A percentile compares a stretch with the other conserved stretches of the same genome.
Conservation (phyloP, 192 early-diverging fungal genomes). For the Backusella westeae region DNA sequence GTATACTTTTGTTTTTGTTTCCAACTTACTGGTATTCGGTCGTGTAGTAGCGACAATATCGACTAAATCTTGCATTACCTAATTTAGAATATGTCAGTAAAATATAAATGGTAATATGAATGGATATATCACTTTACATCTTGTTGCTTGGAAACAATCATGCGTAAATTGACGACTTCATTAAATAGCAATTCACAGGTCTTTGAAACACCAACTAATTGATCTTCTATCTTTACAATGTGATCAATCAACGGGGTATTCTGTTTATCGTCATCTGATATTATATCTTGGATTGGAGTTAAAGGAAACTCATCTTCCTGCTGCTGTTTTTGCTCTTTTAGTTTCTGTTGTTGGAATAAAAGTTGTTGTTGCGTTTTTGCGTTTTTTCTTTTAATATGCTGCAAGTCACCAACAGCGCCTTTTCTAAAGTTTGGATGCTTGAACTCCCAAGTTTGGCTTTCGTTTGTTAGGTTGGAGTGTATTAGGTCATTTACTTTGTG, state of each 20-base stretch:
- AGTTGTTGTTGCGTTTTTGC: slow-evolving; percentile 20
- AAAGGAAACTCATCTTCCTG: background rate
- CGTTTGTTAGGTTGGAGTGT: slow-evolving; percentile 53
- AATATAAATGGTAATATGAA: background rate
- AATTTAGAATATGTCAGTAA: background rate
- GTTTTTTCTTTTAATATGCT: slow-evolving; percentile 42
- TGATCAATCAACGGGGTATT: slow-evolving; percentile 17
- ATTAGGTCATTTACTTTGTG: slow-evolving; percentile 55
- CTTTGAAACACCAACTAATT: slow-evolving; percentile 12
- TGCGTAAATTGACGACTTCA: slow-evolving; percentile 8
- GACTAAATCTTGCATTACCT: slow-evolving; percentile 23
- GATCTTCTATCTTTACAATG: slow-evolving; percentile 25
- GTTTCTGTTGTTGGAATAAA: slow-evolving; percentile 8
- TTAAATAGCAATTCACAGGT: slow-evolving; percentile 6
- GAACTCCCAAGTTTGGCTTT: slow-evolving; percentile 85
- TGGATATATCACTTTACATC: slow-evolving; percentile 7
- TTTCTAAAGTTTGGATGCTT: slow-evolving; percentile 82
- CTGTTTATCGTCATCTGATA: slow-evolving; percentile 13
- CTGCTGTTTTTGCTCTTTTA: slow-evolving; percentile 5
- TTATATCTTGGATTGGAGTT: background rate
- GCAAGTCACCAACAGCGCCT: slow-evolving; percentile 47
- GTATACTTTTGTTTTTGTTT: background rate
- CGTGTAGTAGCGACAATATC: slow-evolving; percentile 6
- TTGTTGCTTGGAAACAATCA: slow-evolving; percentile 19
- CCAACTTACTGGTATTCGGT: background rate